These are phyloP conservation scores for Tolypocladium inflatum DNA, from an alignment of 2,329 filamentous ascomycete species.

Conservation along the genomic window DNA sequence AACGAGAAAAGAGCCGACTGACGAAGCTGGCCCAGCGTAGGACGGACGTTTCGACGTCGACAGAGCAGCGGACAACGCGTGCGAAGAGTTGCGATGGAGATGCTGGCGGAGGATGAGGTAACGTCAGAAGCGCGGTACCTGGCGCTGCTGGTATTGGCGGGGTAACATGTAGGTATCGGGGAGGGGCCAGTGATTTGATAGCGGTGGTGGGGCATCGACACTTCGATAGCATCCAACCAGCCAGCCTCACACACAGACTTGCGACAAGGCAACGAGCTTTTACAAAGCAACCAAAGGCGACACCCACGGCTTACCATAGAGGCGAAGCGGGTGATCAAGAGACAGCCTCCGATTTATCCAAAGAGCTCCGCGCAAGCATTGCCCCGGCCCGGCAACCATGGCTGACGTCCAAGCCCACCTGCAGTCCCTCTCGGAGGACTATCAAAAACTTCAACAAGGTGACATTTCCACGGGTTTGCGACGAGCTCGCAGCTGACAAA, in stretches of 20 bases:
- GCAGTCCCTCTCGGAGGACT: constrained; percentile 79
- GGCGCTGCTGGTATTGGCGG: constrained; percentile 21
- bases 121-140: constrained; percentile 2
- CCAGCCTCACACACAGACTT: neutral
- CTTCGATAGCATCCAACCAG: neutral
- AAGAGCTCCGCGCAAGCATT: neutral
- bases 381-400: constrained; percentile 33
- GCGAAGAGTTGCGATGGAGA: neutral
- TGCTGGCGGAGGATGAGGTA: constrained; percentile 1
- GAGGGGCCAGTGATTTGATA: constrained; percentile 4
- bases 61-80: neutral
- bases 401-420: constrained; percentile 66
- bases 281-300: neutral
- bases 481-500: neutral
- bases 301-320: neutral
- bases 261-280: neutral
- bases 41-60: neutral
- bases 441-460: constrained; percentile 80
- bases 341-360: neutral
- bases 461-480: constrained; percentile 1
- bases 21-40: neutral
- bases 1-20: neutral
- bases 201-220: neutral
- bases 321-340: neutral
- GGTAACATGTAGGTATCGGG: constrained; percentile 29